phyloP scores from a whole-genome alignment of 73 alveolate genomes.

The Paramecium bursaria region DNA sequence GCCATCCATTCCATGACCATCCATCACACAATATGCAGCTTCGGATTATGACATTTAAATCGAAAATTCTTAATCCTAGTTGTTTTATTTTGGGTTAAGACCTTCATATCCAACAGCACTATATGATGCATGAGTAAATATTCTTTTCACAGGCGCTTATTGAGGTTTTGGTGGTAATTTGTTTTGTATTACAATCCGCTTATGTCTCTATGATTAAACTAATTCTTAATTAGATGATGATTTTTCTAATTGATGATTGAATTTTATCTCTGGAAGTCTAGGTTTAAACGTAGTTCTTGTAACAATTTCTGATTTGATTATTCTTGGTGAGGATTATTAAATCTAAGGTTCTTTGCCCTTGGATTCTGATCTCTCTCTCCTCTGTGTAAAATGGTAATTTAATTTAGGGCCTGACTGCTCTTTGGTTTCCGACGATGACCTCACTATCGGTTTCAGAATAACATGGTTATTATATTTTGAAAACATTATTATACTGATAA shows the following conservation, averaged over 20 bases:
- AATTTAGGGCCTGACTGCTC: not conserved
- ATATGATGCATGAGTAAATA: not conserved
- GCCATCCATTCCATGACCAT: conserved; percentile 58
- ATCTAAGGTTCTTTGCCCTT: not conserved
- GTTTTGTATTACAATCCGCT: not conserved
- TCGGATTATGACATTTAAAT: not conserved
- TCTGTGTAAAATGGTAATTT: not conserved
- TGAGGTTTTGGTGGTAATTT: not conserved
- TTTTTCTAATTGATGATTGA: not conserved
- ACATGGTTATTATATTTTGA: too few relatives aligned
- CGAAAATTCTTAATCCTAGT: conserved; percentile 9
- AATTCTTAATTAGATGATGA: not conserved
- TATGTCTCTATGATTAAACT: not conserved
- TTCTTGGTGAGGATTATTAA: not conserved
- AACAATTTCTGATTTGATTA: not conserved
- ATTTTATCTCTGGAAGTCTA: not conserved
- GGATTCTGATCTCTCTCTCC: conserved; percentile 23
- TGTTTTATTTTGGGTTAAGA: not conserved
- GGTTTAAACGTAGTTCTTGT: not conserved
- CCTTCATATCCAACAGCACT: conserved; percentile 53
- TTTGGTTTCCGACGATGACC: conserved; percentile 28
- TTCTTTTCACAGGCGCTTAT: not conserved
- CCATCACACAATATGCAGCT: conserved; percentile 29
- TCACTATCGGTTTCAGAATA: not conserved
- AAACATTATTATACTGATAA: too few relatives aligned